Percentiles rank a stretch among this genome's conserved stretches.
phyloP scores from a whole-genome alignment of 805 yeast species.

The Naumovozyma castellii region DNA sequence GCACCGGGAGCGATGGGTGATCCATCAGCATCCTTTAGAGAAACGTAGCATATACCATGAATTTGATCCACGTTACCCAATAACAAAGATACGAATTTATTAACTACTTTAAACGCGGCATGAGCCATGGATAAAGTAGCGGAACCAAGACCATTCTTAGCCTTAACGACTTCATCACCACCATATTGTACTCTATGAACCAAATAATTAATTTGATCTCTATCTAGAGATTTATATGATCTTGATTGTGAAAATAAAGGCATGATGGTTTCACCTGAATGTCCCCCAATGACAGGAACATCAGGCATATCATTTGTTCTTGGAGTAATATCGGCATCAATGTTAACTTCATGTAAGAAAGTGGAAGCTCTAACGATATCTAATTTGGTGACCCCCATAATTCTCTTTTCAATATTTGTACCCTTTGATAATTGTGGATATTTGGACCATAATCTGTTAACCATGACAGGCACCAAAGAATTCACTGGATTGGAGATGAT shows the following conservation, averaged over 20 bases:
- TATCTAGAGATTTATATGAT: conserved; percentile 22
- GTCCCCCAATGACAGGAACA: conserved; percentile 85
- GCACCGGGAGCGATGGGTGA: conserved; percentile 28
- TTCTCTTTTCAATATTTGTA: conserved; percentile 58
- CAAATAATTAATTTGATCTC: conserved; percentile 42
- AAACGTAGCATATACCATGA: conserved; percentile 44
- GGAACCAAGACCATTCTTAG: conserved; percentile 89
- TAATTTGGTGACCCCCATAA: conserved; percentile 83
- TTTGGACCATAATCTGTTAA: conserved; percentile 57
- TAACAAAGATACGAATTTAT: conserved; percentile 31
- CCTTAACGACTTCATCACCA: conserved; percentile 94
- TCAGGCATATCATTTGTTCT: conserved; percentile 40
- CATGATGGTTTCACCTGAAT: conserved; percentile 89
- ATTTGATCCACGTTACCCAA: conserved; percentile 30
- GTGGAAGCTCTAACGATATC: conserved; percentile 78
- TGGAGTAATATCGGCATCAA: conserved; percentile 19
- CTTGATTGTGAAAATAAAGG: conserved; percentile 55
- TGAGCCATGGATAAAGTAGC: conserved; percentile 95
- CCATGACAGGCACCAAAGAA: conserved; percentile 85
- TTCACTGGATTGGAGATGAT: conserved; percentile 91
- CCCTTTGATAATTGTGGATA: conserved; percentile 29
- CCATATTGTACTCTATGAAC: conserved; percentile 89
- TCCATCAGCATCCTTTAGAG: conserved; percentile 42
- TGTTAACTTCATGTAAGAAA: conserved; percentile 51
- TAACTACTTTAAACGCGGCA: conserved; percentile 79